A percentile compares a stretch with the other conserved stretches of the same genome.
These are phyloP conservation scores for Maudiozyma humilis DNA, from an alignment of 1,139 yeast species.

Conservation along the genomic window DNA sequence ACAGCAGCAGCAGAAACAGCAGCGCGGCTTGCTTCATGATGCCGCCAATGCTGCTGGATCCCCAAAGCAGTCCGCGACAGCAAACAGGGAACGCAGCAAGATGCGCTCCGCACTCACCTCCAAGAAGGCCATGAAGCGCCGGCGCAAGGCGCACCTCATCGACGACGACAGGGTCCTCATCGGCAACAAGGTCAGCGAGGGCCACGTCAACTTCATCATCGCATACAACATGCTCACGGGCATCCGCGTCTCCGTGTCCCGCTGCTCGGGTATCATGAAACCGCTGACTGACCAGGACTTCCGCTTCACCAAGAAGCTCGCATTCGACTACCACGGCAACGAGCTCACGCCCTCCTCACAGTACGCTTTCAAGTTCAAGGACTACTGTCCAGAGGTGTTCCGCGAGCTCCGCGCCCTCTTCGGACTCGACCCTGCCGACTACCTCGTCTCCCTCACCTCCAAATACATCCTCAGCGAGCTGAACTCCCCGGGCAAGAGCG, in stretches of 20 bases:
- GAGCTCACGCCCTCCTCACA: slow-evolving; percentile 80
- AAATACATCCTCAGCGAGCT: slow-evolving; percentile 86
- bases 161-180: slow-evolving; percentile 57
- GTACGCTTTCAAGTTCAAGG: slow-evolving; percentile 94
- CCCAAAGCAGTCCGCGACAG: neutral
- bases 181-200: slow-evolving; percentile 81
- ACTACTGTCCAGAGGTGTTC: slow-evolving; percentile 91
- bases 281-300: slow-evolving; percentile 67
- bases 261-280: slow-evolving; percentile 81
- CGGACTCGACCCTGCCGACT: slow-evolving; percentile 92
- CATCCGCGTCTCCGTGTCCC: slow-evolving; percentile 85
- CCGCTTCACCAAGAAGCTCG: slow-evolving; percentile 60
- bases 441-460: slow-evolving; percentile 83
- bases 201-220: slow-evolving; percentile 85
- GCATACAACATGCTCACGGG: slow-evolving; percentile 98
- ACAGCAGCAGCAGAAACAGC: too few species aligned
- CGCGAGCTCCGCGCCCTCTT: slow-evolving; percentile 72
- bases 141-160: slow-evolving; percentile 33
- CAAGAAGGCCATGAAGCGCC: slow-evolving; percentile 31
- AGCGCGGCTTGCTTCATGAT: too few species aligned
- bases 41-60: neutral
- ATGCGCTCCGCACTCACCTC: slow-evolving; percentile 26
- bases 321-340: slow-evolving; percentile 82
- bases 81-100: slow-evolving; percentile 25
- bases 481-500: slow-evolving; percentile 95